Percentiles rank a stretch among this genome's conserved stretches.
phyloP scores from a whole-genome alignment of 345 rosid species.

The Clausena lansium region DNA sequence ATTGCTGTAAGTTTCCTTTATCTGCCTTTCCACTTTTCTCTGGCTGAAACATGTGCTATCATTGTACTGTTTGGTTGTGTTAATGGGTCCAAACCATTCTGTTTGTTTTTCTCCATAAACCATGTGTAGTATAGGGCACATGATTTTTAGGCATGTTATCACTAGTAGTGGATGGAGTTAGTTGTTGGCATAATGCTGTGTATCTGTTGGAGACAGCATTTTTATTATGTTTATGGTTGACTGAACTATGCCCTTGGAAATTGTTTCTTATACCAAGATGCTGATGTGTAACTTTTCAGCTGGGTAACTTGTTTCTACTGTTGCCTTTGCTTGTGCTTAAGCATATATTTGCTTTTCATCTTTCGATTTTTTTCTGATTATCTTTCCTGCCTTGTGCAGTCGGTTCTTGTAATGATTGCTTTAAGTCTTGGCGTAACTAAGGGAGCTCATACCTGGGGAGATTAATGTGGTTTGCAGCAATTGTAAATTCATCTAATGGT shows the following conservation, averaged over 20 bases:
- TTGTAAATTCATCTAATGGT: constrained; percentile 3
- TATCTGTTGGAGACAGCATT: not conserved
- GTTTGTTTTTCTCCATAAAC: not conserved
- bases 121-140: not conserved
- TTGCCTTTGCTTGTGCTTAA: not conserved
- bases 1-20: constrained; percentile 57
- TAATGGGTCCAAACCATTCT: not conserved
- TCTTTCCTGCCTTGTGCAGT: constrained; percentile 34
- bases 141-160: not conserved
- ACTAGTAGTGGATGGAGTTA: not conserved
- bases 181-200: not conserved
- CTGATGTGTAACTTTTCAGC: not conserved
- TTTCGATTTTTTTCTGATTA: not conserved
- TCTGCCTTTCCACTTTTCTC: not conserved
- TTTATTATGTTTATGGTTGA: not conserved
- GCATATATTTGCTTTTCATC: not conserved
- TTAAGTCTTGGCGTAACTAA: constrained; percentile 55
- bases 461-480: not conserved
- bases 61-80: not conserved
- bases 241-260: not conserved
- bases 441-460: constrained; percentile 51
- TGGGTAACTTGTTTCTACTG: not conserved
- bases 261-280: not conserved
- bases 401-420: constrained; percentile 56
- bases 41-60: not conserved